Base-by-base conservation (phyloP, 23 red algal species). In the Gracilariopsis chorda region DNA sequence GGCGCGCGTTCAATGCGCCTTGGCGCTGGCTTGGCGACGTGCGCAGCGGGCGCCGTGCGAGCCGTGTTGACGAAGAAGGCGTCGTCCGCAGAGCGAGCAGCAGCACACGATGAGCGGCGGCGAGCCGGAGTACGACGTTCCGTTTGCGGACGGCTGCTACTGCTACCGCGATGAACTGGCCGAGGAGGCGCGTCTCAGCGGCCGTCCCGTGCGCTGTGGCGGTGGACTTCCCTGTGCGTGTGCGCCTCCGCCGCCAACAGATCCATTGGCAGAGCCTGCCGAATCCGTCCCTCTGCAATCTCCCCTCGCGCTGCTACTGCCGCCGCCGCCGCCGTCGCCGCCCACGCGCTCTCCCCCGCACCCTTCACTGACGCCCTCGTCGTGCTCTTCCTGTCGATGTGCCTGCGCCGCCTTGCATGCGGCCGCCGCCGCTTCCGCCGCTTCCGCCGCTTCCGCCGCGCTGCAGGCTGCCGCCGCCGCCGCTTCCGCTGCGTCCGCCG, bases 141-240 rank as follows among this genome's bases (percentile, higher is more conserved):
- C 62, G 19, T 87, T 70, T 62, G 60, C 69, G 44, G 59, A 65
- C 44, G 82, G 65, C 25, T 87, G 82, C 42, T 87, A 87, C 63
- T 87, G 82, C 63, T 72, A 87, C 82, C 82, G 62, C 25, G 62
- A 73, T 63, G 82, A 56, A 35, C 41, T 14, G 1, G 82, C 82
- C 2, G 63, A 65, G 33, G 56, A 19, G 12, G 82, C 82, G 37
- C 62, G 72, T 32, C 43, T 49, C n/a, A 27, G 19, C 55, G 86
- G 86, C 7, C 51, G 57, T 25, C 65, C 69, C 2, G 86, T 90
- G 48, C 86, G 86, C 36, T 90, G 86, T 33, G 86, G 86, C 56
- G 86, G 86, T 56, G 86, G 86, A 3, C 51, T 90, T 37, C 86
- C 86, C 32, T 90, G 86, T 43, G 27, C 63, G 21, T 78, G 86